phyloP scores from a whole-genome alignment of 495 filamentous ascomycete species.

The Lasiosphaeriaceae sp. region DNA sequence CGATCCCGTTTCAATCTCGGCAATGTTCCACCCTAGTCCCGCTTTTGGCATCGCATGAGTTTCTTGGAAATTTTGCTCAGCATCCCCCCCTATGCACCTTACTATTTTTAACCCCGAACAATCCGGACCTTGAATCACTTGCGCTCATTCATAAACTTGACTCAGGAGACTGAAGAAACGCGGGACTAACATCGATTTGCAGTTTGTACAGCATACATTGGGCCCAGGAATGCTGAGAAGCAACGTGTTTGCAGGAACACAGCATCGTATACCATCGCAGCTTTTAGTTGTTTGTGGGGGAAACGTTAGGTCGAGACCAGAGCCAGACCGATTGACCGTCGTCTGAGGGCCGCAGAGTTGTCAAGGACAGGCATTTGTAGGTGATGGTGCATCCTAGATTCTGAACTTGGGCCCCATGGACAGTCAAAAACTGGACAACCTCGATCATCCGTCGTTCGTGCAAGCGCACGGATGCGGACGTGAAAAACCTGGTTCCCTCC shows the following conservation, averaged over 20 bases:
- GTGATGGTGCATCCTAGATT: neutral
- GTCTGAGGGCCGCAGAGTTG: neutral
- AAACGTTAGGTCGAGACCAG: slow-evolving; percentile 3
- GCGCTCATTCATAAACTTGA: too few relatives aligned
- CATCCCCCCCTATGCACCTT: slow-evolving; percentile 16
- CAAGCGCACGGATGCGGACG: slow-evolving; percentile 20
- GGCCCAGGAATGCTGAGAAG: neutral
- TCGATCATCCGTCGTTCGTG: neutral
- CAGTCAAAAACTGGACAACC: too few relatives aligned
- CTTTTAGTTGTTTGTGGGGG: neutral
- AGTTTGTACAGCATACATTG: neutral
- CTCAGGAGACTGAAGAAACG: slow-evolving; percentile 1
- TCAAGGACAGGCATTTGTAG: slow-evolving; percentile 2
- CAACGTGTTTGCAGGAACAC: neutral
- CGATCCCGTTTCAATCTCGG: slow-evolving; percentile 39
- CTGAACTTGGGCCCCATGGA: neutral
- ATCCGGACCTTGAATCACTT: slow-evolving; percentile 5
- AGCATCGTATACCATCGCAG: neutral
- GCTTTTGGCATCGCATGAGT: slow-evolving; percentile 31
- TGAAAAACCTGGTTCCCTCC: slow-evolving; percentile 25
- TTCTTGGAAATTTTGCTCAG: slow-evolving; percentile 25
- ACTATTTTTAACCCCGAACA: slow-evolving; percentile 22
- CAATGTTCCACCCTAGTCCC: slow-evolving; percentile 40
- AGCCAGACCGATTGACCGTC: neutral
- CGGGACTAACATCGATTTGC: neutral